phyloP scores from a whole-genome alignment of 345 rosid species.

The Garcia nutans region DNA sequence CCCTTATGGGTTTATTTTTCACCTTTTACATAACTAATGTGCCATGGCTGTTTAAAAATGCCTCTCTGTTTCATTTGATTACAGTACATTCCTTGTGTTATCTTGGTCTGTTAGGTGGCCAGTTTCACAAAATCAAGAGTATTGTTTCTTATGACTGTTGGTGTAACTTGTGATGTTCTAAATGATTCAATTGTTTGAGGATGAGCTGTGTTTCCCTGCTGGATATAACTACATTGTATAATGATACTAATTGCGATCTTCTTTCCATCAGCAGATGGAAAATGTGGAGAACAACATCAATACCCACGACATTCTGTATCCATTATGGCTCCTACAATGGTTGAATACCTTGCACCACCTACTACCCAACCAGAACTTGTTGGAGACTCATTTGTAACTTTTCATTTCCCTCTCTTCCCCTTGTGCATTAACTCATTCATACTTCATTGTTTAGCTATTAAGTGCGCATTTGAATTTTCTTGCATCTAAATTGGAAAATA shows the following conservation, averaged over 20 bases:
- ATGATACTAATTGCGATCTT: conserved; percentile 8
- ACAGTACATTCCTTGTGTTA: not conserved
- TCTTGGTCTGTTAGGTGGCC: not conserved
- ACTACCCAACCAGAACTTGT: conserved; percentile 33
- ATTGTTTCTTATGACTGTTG: not conserved
- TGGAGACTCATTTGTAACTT: conserved; percentile 38
- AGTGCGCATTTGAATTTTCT: not conserved
- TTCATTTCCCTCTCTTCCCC: conserved; percentile 19
- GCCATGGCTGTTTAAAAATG: not conserved
- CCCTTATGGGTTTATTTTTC: not conserved
- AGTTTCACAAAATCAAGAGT: not conserved
- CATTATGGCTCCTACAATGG: conserved; percentile 20
- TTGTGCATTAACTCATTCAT: not conserved
- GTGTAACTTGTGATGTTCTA: not conserved
- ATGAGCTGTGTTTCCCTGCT: not conserved
- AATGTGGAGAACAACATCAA: conserved; percentile 28
- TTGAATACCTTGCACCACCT: conserved; percentile 27
- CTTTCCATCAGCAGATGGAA: conserved; percentile 25
- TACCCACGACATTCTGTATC: conserved; percentile 19
- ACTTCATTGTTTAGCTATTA: not conserved
- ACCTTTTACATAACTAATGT: not conserved
- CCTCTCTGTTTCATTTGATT: not conserved
- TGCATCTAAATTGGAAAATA: not conserved
- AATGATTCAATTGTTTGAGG: not conserved
- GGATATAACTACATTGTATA: not conserved